Conservation (phyloP, 306 rosid genomes). For the Vigna angularis region DNA sequence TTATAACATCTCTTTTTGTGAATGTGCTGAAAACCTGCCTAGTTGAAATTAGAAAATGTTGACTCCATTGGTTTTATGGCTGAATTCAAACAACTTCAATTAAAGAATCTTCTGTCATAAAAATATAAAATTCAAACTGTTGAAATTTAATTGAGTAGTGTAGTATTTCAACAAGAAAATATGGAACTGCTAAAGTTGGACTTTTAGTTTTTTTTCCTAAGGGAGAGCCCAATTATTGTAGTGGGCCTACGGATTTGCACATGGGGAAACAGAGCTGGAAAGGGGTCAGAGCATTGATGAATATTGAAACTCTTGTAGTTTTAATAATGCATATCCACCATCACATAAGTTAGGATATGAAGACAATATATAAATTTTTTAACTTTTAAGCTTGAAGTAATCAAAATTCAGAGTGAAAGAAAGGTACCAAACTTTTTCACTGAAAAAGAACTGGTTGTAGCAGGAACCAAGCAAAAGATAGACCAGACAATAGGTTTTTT, state of each 20-base stretch:
- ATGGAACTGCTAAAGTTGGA: neutral
- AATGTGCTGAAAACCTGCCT: constrained; percentile 14
- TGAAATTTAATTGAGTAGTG: neutral
- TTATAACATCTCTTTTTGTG: constrained; percentile 8
- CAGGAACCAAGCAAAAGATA: constrained; percentile 4
- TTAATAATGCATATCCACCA: neutral
- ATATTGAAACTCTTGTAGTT: neutral
- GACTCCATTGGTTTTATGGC: constrained; percentile 28
- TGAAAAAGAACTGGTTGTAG: neutral
- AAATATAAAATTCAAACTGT: neutral
- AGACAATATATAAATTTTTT: neutral
- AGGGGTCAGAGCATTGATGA: constrained; percentile 14
- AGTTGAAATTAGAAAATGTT: constrained; percentile 5
- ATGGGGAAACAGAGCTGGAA: constrained; percentile 28
- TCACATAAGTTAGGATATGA: constrained; percentile 12
- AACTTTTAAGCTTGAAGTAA: neutral
- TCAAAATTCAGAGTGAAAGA: constrained; percentile 5
- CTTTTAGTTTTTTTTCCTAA: neutral
- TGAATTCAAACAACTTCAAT: constrained; percentile 12
- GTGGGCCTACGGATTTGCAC: constrained; percentile 18
- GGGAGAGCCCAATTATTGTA: neutral
- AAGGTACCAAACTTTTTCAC: constrained; percentile 1
- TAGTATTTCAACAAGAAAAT: constrained; percentile 10
- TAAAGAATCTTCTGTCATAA: constrained; percentile 25
- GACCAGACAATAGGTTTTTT: neutral